Evolutionary conservation across 495 filamentous ascomycete species (phyloP), one percentile per base, ranked within the genome.

Genomic region (Clavariopsis aquatica): DNA sequence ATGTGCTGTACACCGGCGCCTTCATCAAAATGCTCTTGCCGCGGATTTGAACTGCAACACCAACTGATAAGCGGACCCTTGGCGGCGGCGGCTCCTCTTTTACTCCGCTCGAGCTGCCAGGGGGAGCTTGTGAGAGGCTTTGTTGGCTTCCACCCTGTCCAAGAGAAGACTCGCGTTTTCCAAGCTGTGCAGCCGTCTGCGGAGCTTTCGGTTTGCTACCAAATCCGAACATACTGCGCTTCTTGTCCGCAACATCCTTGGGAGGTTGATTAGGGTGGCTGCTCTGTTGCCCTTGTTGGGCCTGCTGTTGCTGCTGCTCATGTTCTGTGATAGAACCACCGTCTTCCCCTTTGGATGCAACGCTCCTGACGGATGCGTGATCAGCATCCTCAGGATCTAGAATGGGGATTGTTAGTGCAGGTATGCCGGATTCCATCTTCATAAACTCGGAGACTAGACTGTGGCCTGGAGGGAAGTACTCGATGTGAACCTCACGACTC

Each of bases 401-500:
- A 0, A 82, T 78, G 8, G 78, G 74, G 27, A 80, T 80, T 19
- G 84, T 84, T 31, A 98, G 78, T 0, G 90, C 78, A 6, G 93
- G 91, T 13, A 97, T 81, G 10, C 82, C 82, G 49, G 86, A 82
- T 75, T 98, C 95, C 9, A 89, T 75, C 66, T 92, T 96, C 93
- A 97, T 97, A 66, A 87, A 80, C 24, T 84, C 81, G 7, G 83
- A 79, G 63, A 85, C 78, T 59, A 96, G 79, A 27, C 78, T 66
- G 49, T 83, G 78, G 51, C 91, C 90, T 0, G 94, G 93, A 38
- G 83, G 75, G 56, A 92, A 87, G 70, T 96, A 98, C 64, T 88
- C 84, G 59, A 98, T 89, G 51, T 84, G 85, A 17, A 98, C 89
- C 69, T 98, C 95, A 66, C 94, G 85, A 65, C 90, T 92, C 76